A percentile compares a stretch with the other conserved stretches of the same genome.
phyloP scores from a whole-genome alignment of 2,329 filamentous ascomycete species.

The Lasiodiplodia citricola region DNA sequence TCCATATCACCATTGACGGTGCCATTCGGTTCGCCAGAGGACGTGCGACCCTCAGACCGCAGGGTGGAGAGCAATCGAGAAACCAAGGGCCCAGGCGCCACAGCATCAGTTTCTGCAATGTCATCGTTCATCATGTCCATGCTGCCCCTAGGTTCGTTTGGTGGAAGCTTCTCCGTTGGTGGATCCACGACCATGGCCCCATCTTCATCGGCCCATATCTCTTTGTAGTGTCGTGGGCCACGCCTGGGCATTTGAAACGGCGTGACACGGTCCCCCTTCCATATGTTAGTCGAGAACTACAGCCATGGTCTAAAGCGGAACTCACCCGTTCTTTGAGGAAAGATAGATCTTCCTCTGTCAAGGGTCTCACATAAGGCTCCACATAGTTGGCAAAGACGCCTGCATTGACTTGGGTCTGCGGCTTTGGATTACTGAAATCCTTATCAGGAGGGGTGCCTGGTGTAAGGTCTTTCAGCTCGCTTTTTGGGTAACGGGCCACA shows the following conservation, averaged over 20 bases:
- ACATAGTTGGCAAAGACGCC: slow-evolving; percentile 91
- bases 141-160: slow-evolving; percentile 82
- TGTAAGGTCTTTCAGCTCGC: slow-evolving; percentile 82
- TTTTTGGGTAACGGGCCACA: slow-evolving; percentile 80
- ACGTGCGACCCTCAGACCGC: slow-evolving; percentile 72
- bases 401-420: slow-evolving; percentile 91
- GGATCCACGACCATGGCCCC: slow-evolving; percentile 76
- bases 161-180: slow-evolving; percentile 69
- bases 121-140: slow-evolving; percentile 89
- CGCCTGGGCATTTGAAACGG: slow-evolving; percentile 87
- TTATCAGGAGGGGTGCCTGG: slow-evolving; percentile 89
- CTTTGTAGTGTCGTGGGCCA: slow-evolving; percentile 83
- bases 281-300: background rate
- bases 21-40: slow-evolving; percentile 59
- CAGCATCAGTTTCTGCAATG: slow-evolving; percentile 82
- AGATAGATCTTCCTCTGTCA: slow-evolving; percentile 91
- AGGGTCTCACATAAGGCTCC: slow-evolving; percentile 87
- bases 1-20: slow-evolving; percentile 55
- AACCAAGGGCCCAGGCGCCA: slow-evolving; percentile 87
- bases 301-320: slow-evolving; percentile 3
- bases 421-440: slow-evolving; percentile 94
- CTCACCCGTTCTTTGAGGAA: slow-evolving; percentile 81
- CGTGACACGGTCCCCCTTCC: slow-evolving; percentile 73
- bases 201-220: slow-evolving; percentile 95
- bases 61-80: slow-evolving; percentile 80